Evolutionary conservation across 192 early-diverging fungal genomes (phyloP).

Genomic region (Coemansia sp.): DNA sequence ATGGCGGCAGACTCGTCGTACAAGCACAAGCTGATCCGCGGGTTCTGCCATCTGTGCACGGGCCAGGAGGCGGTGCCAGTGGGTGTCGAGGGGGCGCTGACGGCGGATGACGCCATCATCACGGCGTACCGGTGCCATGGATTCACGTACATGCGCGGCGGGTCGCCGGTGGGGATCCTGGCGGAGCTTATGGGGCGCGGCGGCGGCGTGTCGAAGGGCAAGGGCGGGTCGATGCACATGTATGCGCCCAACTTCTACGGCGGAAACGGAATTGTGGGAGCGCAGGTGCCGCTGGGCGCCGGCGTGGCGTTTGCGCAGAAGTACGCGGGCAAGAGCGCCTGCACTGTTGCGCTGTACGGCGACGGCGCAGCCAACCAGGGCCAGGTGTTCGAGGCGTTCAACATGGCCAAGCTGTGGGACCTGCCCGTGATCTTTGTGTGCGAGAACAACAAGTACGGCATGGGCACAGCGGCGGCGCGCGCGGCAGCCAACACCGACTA

Average conservation of each 20-base stretch:
- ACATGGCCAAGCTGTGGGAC: constrained; percentile 99
- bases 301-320: constrained; percentile 92
- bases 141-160: constrained; percentile 88
- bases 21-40: constrained; percentile 95
- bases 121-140: constrained; percentile 99
- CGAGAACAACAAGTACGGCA: constrained; percentile 99
- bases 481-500: constrained; percentile 93
- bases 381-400: constrained; percentile 98
- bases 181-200: constrained; percentile 82
- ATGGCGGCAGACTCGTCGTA: constrained; percentile 92
- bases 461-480: constrained; percentile 91
- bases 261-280: constrained; percentile 99
- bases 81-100: constrained; percentile 91
- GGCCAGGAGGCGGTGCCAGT: constrained; percentile 95
- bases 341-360: constrained; percentile 92
- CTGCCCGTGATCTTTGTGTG: constrained; percentile 92
- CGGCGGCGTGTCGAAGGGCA: constrained; percentile 87
- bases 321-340: constrained; percentile 74
- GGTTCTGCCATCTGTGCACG: constrained; percentile 98
- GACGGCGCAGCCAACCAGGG: constrained; percentile 99
- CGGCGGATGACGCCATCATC: constrained; percentile 87
- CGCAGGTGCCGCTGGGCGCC: constrained; percentile 86
- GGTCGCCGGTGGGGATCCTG: constrained; percentile 61
- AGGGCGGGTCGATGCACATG: constrained; percentile 99
- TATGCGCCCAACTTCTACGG: constrained; percentile 95